These are phyloP conservation scores for Imleria badia DNA, from an alignment of 768 basidiomycete genomes.

Conservation along the genomic window DNA sequence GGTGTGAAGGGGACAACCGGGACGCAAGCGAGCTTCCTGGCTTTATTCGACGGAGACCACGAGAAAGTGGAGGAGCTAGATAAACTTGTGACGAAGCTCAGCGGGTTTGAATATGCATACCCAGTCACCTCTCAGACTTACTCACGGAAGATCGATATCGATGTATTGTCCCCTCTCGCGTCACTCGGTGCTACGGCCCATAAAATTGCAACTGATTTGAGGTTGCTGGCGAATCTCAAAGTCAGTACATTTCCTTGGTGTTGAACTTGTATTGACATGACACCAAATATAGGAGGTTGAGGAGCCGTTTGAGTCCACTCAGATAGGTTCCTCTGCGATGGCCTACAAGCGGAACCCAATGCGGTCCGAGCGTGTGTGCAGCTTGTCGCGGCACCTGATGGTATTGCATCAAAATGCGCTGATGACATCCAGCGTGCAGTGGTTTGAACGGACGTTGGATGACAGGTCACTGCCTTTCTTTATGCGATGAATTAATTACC, in stretches of 20 bases:
- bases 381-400: conserved; percentile 94
- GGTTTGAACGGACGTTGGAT: conserved; percentile 98
- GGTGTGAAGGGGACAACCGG: conserved; percentile 99
- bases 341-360: conserved; percentile 99
- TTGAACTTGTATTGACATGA: conserved; percentile 3
- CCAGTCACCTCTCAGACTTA: conserved; percentile 99
- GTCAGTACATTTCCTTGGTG: conserved; percentile 31
- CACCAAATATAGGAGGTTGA: conserved; percentile 73
- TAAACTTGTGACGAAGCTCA: conserved; percentile 83
- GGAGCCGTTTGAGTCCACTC: conserved; percentile 98
- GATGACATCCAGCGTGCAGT: conserved; percentile 93
- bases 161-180: conserved; percentile 87
- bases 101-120: conserved; percentile 92
- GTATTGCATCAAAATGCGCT: conserved; percentile 93
- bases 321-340: conserved; percentile 97
- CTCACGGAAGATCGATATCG: conserved; percentile 95
- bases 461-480: conserved; percentile 66
- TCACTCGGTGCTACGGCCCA: conserved; percentile 94
- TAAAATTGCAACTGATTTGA: conserved; percentile 95
- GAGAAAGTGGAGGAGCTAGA: conserved; percentile 93
- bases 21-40: conserved; percentile 93
- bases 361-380: conserved; percentile 97
- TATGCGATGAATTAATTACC: background rate
- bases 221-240: conserved; percentile 92
- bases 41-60: conserved; percentile 94